Evolutionary conservation across 805 yeast species (phyloP), one percentile per base, ranked within the genome.

Genomic region (Torulaspora franciscae): DNA sequence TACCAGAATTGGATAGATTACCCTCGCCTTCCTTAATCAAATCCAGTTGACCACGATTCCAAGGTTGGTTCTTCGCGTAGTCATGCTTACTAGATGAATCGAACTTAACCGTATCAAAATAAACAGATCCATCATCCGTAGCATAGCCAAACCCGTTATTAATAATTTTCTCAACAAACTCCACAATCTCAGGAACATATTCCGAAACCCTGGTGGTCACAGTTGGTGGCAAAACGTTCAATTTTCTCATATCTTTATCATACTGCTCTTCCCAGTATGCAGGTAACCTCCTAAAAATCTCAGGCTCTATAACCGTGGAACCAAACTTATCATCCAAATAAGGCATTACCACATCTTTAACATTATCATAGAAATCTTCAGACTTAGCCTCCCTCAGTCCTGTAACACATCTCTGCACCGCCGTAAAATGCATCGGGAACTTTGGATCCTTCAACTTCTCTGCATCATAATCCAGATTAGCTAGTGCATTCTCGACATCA

Each of bases 21-120:
- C 99, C 99, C 67, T 93, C 99, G 47, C 96, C 99, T 56, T 93
- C 99, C 43, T 83, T 83, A 45, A 93, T 85, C 47, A 93, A 77
- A 37, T 81, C 89, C 64, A 80, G 67, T 55, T 89, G 81, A 41
- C 96, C 95, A 67, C 88, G 87, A 62, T 90, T 93, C 98, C 98
- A 91, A 14, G 99, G 99, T 69, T 93, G 98, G 58, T 90, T 79
- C 67, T 93, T 93, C 30, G 98, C 98, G 65, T 93, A 93, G 47
- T 76, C 83, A 62, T 93, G 99, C 36, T 75, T 68, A 6, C 80
- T 78, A 43, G 74, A 72, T 29, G 69, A 69, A 56, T 93, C 98
- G 63, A 91, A 93, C 40, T 79, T 77, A 6, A 70, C 76, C 9
- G 97, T 90, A 67, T 93, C 95, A 64, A 93, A 93, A 67, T 93